Evolutionary conservation across 495 filamentous ascomycete species (phyloP), one percentile per base, ranked within the genome.

Genomic region (Hamigera avellanea): DNA sequence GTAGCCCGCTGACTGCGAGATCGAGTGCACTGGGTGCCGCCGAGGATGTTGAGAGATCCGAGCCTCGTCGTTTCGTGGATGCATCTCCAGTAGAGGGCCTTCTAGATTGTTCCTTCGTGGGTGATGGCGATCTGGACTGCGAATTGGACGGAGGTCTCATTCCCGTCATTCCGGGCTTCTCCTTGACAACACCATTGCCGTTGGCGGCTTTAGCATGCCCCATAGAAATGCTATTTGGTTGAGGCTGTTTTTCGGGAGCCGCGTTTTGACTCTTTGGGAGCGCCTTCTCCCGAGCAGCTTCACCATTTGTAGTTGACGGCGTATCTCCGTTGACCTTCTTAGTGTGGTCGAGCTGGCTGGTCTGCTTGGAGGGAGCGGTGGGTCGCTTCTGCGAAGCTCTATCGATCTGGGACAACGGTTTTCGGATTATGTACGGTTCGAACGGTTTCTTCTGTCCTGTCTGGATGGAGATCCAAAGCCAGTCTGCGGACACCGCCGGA

Each of bases 401-500:
- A 14, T 31, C 30, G 10, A 31, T 49, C 42, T 58, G 59, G 8
- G 57, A 45, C 31, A 43, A 32, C 39, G 37, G 48, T 37, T 46
- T 56, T 35, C 38, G 54, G 10, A 68, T 44, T 8, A 65, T 34
- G 41, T 70, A 71, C 3, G 63, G 49, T n/a, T 61, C 58, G 30
- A 76, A 73, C 10, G 66, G 50, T 33, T 73, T 65, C 43, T 52
- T 66, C 37, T 67, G 58, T n/a, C 71, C 70, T 25, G 46, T 50
- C 32, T 62, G 56, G n/a, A 95, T 74, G 45, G 80, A 89, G 33
- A 76, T 72, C 76, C 81, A 86, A 2, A 98, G 63, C 91, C 91
- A 98, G 10, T 76, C 75, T 3, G 70, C 70, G 5, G 68, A 75
- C 14, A 96, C 82, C 1, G 86, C 75, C 16, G 86, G 82, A 6